Base-by-base conservation (phyloP, 2,329 filamentous ascomycete species). In the Grosmannia serpens region DNA sequence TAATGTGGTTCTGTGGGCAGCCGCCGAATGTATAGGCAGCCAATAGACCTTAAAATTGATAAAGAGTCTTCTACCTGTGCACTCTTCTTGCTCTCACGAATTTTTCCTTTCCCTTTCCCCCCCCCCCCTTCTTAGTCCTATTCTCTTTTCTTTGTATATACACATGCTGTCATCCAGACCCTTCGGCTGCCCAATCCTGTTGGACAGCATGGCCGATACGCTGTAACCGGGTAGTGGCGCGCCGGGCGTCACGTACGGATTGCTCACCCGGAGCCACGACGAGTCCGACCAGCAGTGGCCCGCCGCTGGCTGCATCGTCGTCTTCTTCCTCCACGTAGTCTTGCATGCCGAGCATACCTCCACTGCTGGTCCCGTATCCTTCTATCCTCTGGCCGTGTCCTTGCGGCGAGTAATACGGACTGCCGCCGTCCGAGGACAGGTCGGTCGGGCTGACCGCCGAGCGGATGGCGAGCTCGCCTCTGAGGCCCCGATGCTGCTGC, bases 141-240 rank as follows among this genome's bases (percentile, higher is more conserved):
- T n/a, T n/a, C n/a, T n/a, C n/a, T n/a, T n/a, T n/a, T n/a, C n/a
- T n/a, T n/a, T n/a, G n/a, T n/a, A n/a, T n/a, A n/a, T n/a, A n/a
- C n/a, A n/a, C n/a, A n/a, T n/a, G n/a, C n/a, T n/a, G n/a, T 50
- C 31, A 54, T 27, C 33, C 22, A 10, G 33, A 38, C 11, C 33
- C 63, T 58, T 74, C 71, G 26, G 70, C 70, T 1, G 68, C 66
- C 79, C 80, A 83, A 60, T 78, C 75, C 29, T 70, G 70, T 66
- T 85, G 82, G 53, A 85, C 77, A 53, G 77, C 75, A 59, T 75
- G 70, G 1, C 78, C 82, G 3, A 83, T 71, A 56, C 73, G 74
- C 69, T 85, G 81, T 13, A 85, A 67, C 58, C 75, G 72, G 0
- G 73, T 74, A 0, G 78, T 77, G 1, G 80, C 79, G 52, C 77